These are phyloP conservation scores for Russula compacta DNA, from an alignment of 768 basidiomycete species.

Conservation along the genomic window DNA sequence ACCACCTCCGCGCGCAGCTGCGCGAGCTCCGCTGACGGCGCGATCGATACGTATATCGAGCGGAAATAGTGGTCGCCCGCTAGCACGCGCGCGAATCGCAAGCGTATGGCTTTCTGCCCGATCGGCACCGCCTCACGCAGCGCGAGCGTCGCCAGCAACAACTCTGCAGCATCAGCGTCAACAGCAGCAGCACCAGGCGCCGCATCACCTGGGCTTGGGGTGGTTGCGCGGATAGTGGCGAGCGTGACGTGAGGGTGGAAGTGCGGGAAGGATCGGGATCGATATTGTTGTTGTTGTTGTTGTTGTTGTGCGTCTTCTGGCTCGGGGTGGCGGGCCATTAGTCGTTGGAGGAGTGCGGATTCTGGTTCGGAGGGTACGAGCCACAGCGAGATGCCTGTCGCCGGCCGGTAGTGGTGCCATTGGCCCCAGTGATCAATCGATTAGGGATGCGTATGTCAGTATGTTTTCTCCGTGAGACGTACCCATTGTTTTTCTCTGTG, in stretches of 20 bases:
- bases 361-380: slow-evolving; percentile 49
- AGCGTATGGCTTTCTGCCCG: slow-evolving; percentile 28
- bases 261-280: slow-evolving; percentile 36
- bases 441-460: background rate
- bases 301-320: slow-evolving; percentile 30
- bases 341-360: slow-evolving; percentile 33
- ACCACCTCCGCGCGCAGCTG: slow-evolving; percentile 43
- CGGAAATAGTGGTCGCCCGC: slow-evolving; percentile 59
- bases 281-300: too few relatives aligned
- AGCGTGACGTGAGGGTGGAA: slow-evolving; percentile 71
- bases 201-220: background rate
- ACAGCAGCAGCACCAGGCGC: background rate
- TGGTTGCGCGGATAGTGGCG: slow-evolving; percentile 27
- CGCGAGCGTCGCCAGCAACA: slow-evolving; percentile 12
- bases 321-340: slow-evolving; percentile 36
- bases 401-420: background rate
- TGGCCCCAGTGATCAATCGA: background rate
- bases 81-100: slow-evolving; percentile 45
- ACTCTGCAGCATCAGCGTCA: too few relatives aligned
- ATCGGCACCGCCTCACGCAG: slow-evolving; percentile 35
- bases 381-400: slow-evolving; percentile 56
- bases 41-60: slow-evolving; percentile 53
- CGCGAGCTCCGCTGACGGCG: slow-evolving; percentile 36
- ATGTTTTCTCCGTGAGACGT: background rate
- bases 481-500: slow-evolving; percentile 5